Percentiles rank a stretch among this genome's conserved stretches.
Conservation (phyloP, 2,329 filamentous ascomycete genomes). For the Tricladium varicosporioides region DNA sequence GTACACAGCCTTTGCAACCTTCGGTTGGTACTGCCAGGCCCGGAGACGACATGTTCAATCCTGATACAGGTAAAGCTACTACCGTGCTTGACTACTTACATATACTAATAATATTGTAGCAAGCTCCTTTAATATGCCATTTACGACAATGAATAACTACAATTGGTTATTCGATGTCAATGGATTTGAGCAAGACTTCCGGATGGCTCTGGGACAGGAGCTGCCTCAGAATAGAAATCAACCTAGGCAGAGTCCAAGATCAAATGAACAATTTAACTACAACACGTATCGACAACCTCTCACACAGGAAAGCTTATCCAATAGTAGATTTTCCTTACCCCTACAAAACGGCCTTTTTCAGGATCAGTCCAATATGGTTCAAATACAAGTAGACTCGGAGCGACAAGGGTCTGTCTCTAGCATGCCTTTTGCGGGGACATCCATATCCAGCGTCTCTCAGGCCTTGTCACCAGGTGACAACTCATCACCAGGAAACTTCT, state of each 20-base stretch:
- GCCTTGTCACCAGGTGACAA: neutral
- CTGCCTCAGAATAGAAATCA: neutral
- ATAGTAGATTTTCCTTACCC: neutral
- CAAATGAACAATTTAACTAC: neutral
- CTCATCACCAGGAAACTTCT: neutral
- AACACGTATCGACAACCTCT: neutral
- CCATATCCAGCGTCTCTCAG: neutral
- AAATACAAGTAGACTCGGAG: neutral
- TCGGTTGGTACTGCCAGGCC: slow-evolving; percentile 32
- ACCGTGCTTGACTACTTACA: neutral
- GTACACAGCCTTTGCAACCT: slow-evolving; percentile 25
- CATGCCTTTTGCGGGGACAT: neutral
- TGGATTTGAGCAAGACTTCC: slow-evolving; percentile 29
- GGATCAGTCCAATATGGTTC: neutral
- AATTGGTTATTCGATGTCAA: slow-evolving; percentile 59
- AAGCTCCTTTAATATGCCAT: slow-evolving; percentile 64
- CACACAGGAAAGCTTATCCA: neutral
- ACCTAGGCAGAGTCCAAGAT: neutral
- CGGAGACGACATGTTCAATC: slow-evolving; percentile 55
- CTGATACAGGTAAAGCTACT: slow-evolving; percentile 46
- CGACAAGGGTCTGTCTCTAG: neutral
- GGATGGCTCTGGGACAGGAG: slow-evolving; percentile 10
- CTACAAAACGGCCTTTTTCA: neutral
- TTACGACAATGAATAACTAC: slow-evolving; percentile 61
- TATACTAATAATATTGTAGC: slow-evolving; percentile 35